Percentiles rank a stretch among this genome's conserved stretches.
These are phyloP conservation scores for Postia placenta DNA, from an alignment of 768 basidiomycete genomes.

Conservation along the genomic window DNA sequence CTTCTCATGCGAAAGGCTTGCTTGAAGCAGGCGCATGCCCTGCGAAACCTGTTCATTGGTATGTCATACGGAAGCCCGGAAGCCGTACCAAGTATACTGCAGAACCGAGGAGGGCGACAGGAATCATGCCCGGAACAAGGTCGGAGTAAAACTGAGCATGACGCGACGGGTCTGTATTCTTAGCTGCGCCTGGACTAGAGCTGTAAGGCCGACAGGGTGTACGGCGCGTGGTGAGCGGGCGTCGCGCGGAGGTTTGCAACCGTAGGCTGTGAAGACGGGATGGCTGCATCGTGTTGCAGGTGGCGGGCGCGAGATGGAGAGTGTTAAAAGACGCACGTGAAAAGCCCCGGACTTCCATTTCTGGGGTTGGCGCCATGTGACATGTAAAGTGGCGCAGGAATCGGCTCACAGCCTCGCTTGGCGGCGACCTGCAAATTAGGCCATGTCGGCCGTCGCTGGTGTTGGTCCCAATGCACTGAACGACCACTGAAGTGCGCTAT, in stretches of 20 bases:
- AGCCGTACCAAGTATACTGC: conserved; percentile 65
- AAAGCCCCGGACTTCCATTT: neutral
- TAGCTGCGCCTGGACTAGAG: neutral
- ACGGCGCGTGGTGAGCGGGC: neutral
- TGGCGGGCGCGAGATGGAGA: neutral
- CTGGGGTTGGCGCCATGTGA: too few relatives aligned
- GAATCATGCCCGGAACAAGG: conserved; percentile 71
- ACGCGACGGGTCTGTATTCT: conserved; percentile 11
- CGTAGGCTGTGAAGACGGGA: neutral
- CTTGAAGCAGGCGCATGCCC: conserved; percentile 63
- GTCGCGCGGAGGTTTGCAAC: neutral
- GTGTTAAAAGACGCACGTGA: neutral
- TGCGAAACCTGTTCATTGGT: conserved; percentile 22
- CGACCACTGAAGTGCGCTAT: too few relatives aligned
- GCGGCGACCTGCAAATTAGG: too few relatives aligned
- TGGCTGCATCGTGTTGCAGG: neutral
- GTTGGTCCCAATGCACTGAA: too few relatives aligned
- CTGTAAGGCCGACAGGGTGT: too few relatives aligned
- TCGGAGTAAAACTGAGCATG: conserved; percentile 67
- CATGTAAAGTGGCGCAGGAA: too few relatives aligned
- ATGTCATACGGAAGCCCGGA: neutral
- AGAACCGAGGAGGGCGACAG: conserved; percentile 71
- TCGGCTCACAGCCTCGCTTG: too few relatives aligned
- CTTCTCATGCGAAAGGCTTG: conserved; percentile 63
- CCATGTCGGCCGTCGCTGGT: too few relatives aligned